These are phyloP conservation scores for Trifolium pratense DNA, from an alignment of 306 rosid genomes.

Conservation along the genomic window DNA sequence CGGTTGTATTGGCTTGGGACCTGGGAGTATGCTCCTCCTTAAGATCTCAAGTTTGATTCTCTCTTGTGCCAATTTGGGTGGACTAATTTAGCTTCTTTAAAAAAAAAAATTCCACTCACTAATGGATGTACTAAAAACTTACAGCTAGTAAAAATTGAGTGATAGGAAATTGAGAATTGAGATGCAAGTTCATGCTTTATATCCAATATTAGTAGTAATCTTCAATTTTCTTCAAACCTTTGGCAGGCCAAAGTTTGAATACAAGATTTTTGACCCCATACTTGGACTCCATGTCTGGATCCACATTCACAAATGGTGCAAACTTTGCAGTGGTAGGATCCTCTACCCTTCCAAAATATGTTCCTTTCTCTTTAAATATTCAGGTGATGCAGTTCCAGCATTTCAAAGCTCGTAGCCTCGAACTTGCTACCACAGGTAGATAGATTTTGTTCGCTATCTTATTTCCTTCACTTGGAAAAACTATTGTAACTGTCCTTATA, in stretches of 20 bases:
- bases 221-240: constrained; percentile 15
- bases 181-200: background rate
- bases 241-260: constrained; percentile 91
- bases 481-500: background rate
- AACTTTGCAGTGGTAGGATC: constrained; percentile 94
- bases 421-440: constrained; percentile 65
- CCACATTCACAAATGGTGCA: constrained; percentile 81
- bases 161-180: background rate
- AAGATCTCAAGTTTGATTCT: too few relatives aligned
- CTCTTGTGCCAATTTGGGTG: too few relatives aligned
- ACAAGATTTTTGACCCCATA: constrained; percentile 65
- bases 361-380: constrained; percentile 83
- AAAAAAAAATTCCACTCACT: background rate
- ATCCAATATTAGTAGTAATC: background rate
- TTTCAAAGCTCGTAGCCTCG: constrained; percentile 72
- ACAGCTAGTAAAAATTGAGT: background rate
- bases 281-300: constrained; percentile 70
- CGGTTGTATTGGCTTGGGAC: too few relatives aligned
- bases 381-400: constrained; percentile 88
- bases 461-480: background rate
- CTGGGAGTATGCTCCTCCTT: too few relatives aligned
- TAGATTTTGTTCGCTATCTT: background rate
- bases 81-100: too few relatives aligned
- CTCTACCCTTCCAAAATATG: constrained; percentile 74
- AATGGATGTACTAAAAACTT: background rate